Evolutionary conservation across 495 filamentous ascomycete genomes (phyloP).

Genomic region (Staphylotrichum longicolle): DNA sequence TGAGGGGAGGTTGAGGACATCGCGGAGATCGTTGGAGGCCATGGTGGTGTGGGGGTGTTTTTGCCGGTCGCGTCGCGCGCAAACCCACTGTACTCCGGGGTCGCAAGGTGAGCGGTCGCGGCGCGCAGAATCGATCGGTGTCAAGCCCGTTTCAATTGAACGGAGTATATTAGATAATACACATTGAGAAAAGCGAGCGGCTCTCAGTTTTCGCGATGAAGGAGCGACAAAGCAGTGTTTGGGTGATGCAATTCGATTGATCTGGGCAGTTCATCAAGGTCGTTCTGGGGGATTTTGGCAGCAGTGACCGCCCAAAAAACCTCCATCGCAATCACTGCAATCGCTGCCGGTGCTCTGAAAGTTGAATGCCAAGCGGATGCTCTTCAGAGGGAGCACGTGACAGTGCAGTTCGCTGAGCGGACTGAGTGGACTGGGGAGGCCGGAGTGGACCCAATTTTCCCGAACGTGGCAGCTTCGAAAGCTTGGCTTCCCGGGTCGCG

Average conservation of each 20-base stretch:
- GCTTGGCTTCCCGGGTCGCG: slow-evolving; percentile 21
- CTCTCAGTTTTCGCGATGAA: neutral
- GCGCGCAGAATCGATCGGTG: neutral
- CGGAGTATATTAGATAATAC: neutral
- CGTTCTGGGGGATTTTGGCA: slow-evolving; percentile 14
- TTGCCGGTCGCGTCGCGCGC: slow-evolving; percentile 23
- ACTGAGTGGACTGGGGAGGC: no score
- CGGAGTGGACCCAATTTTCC: slow-evolving; percentile 33
- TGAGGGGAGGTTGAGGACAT: slow-evolving; percentile 80
- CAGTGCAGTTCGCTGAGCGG: slow-evolving; percentile 18
- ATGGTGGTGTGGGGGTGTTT: slow-evolving; percentile 44
- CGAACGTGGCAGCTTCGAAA: slow-evolving; percentile 50
- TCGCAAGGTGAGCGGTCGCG: neutral
- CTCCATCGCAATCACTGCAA: neutral
- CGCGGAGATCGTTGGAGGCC: slow-evolving; percentile 80
- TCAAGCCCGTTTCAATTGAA: slow-evolving; percentile 5
- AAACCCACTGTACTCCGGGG: neutral
- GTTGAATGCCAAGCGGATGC: slow-evolving; percentile 5
- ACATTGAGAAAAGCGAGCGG: neutral
- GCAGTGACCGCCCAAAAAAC: slow-evolving; percentile 20
- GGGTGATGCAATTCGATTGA: slow-evolving; percentile 10
- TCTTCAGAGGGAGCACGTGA: slow-evolving; percentile 29
- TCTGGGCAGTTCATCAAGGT: slow-evolving; percentile 12
- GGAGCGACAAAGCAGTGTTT: neutral
- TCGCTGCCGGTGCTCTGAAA: neutral